Conservation (phyloP, 1,139 yeast genomes). For the Saccharomyces hybrid region DNA sequence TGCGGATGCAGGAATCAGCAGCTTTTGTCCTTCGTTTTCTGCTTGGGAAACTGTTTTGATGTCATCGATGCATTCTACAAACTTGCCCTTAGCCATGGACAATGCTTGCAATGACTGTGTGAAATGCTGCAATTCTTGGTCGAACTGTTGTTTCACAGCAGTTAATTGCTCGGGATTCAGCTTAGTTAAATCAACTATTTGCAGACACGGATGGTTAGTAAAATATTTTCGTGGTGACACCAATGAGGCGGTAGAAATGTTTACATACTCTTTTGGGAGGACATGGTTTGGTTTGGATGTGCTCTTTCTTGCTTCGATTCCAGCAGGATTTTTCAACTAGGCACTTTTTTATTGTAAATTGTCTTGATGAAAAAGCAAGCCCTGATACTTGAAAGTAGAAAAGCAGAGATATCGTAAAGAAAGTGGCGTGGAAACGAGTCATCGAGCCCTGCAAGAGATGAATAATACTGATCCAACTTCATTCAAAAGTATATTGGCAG, state of each 20-base stretch:
- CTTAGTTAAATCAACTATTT: conserved; percentile 49
- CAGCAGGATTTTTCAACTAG: not conserved
- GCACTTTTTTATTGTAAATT: not conserved
- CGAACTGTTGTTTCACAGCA: conserved; percentile 77
- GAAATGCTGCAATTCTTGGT: conserved; percentile 79
- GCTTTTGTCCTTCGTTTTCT: conserved; percentile 39
- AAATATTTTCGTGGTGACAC: not conserved
- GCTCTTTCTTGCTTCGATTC: not conserved
- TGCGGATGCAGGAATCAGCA: conserved; percentile 81
- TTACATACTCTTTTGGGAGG: conserved; percentile 22
- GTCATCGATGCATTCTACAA: conserved; percentile 70
- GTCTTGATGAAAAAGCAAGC: conserved; percentile 7
- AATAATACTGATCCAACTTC: conserved; percentile 46
- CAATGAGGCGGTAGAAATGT: not conserved
- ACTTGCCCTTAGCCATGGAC: conserved; percentile 73
- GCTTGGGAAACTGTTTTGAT: conserved; percentile 50
- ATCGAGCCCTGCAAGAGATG: conserved; percentile 10
- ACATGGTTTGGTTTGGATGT: conserved; percentile 9
- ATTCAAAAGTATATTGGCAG: conserved; percentile 56
- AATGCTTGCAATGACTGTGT: conserved; percentile 78
- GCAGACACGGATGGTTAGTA: conserved; percentile 8
- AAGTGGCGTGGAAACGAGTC: not conserved
- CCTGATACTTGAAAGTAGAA: not conserved
- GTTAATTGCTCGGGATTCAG: conserved; percentile 77
- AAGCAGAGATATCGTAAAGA: not conserved